phyloP scores from a whole-genome alignment of 352 stramenopile species.

The Phytopythium cucurbitacearum region DNA sequence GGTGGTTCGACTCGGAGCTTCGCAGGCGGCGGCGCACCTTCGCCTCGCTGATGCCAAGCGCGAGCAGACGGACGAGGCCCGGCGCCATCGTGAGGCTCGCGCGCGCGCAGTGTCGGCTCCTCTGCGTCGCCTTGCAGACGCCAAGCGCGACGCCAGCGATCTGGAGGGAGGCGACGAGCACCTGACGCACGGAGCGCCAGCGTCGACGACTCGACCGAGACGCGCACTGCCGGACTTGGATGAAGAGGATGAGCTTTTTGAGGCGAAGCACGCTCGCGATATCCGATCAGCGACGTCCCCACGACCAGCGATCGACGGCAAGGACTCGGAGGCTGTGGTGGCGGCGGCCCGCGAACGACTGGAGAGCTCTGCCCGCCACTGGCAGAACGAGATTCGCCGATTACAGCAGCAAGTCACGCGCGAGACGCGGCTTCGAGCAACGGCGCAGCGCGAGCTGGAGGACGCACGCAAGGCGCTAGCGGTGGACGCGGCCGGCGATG shows the following conservation, averaged over 20 bases:
- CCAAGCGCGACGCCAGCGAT: background rate
- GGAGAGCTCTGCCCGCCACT: constrained; percentile 43
- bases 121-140: constrained; percentile 13
- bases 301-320: background rate
- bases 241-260: constrained; percentile 34
- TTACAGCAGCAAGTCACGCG: constrained; percentile 53
- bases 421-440: constrained; percentile 41
- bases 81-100: constrained; percentile 42
- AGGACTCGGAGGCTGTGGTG: constrained; percentile 7
- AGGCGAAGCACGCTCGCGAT: constrained; percentile 17
- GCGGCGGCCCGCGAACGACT: constrained; percentile 17
- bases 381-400: constrained; percentile 64
- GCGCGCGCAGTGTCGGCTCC: constrained; percentile 41
- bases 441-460: background rate
- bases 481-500: background rate
- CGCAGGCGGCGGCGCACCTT: constrained; percentile 25
- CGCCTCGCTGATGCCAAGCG: constrained; percentile 40
- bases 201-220: background rate
- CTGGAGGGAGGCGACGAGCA: background rate
- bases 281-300: constrained; percentile 13
- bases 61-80: constrained; percentile 37
- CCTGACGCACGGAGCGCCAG: background rate
- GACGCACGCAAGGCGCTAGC: constrained; percentile 1
- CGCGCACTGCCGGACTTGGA: constrained; percentile 15
- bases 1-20: constrained; percentile 36